These are phyloP conservation scores for Neurospora sp. DNA, from an alignment of 495 filamentous ascomycete genomes.

Conservation along the genomic window DNA sequence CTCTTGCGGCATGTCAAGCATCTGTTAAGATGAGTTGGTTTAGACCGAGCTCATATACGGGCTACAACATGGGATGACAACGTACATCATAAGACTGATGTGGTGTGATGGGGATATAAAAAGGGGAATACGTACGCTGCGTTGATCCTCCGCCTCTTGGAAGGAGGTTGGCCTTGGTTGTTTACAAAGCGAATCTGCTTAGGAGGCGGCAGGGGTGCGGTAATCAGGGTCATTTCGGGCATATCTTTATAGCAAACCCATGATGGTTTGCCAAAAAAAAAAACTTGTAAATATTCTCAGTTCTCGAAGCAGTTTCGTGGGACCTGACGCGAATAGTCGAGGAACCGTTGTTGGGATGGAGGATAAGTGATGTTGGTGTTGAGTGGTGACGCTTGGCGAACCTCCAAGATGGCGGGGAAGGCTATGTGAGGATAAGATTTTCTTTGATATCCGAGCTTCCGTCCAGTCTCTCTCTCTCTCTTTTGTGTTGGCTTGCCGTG, in stretches of 20 bases:
- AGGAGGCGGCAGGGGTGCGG: slow-evolving; percentile 32
- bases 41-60: slow-evolving; percentile 11
- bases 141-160: slow-evolving; percentile 71
- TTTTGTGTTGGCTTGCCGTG: slow-evolving; percentile 1
- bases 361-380: background rate
- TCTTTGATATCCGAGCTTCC: background rate
- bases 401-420: background rate
- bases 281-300: background rate
- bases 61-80: slow-evolving; percentile 4
- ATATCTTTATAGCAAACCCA: slow-evolving; percentile 21
- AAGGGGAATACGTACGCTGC: slow-evolving; percentile 51
- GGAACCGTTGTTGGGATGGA: background rate
- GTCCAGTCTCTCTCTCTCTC: slow-evolving; percentile 1
- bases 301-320: background rate
- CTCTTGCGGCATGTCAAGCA: slow-evolving; percentile 73
- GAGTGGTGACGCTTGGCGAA: background rate
- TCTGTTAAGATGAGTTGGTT: slow-evolving; percentile 29
- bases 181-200: slow-evolving; percentile 69
- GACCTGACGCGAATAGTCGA: background rate
- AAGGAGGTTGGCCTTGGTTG: slow-evolving; percentile 70
- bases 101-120: background rate
- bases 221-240: slow-evolving; percentile 32
- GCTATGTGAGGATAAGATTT: background rate
- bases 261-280: slow-evolving; percentile 10
- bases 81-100: slow-evolving; percentile 5